Evolutionary conservation across 2,329 filamentous ascomycete genomes (phyloP).

Genomic region (Aspergillus sojae): DNA sequence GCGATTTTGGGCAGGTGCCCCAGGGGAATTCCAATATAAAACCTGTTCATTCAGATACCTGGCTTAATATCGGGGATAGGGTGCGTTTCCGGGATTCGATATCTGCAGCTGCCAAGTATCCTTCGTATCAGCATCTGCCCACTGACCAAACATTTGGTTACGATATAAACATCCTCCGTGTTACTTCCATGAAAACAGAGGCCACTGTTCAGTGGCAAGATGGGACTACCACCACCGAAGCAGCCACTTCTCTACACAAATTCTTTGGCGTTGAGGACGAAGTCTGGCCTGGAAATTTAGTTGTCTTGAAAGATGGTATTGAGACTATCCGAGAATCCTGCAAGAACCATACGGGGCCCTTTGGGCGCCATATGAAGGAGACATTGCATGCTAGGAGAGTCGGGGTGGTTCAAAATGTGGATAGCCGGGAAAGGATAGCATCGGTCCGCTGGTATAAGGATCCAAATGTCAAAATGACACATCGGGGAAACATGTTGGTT

Average conservation of each 20-base stretch:
- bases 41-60: slow-evolving; percentile 26
- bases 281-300: slow-evolving; percentile 60
- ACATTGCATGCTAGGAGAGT: slow-evolving; percentile 47
- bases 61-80: slow-evolving; percentile 49
- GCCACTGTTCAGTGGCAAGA: slow-evolving; percentile 64
- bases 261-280: slow-evolving; percentile 50
- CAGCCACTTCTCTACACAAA: slow-evolving; percentile 44
- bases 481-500: slow-evolving; percentile 39
- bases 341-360: not conserved
- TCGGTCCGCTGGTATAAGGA: slow-evolving; percentile 57
- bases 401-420: slow-evolving; percentile 60
- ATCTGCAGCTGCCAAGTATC: slow-evolving; percentile 56
- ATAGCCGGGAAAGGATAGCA: slow-evolving; percentile 59
- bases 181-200: slow-evolving; percentile 53
- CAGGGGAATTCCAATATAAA: not conserved
- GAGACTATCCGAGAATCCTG: slow-evolving; percentile 16
- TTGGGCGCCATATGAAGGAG: slow-evolving; percentile 3
- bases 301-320: slow-evolving; percentile 50
- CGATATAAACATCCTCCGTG: slow-evolving; percentile 60
- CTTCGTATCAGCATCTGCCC: slow-evolving; percentile 49
- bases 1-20: slow-evolving; percentile 27
- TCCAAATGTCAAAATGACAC: slow-evolving; percentile 39
- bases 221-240: slow-evolving; percentile 51
- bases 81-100: slow-evolving; percentile 59
- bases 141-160: slow-evolving; percentile 55